A percentile compares a stretch with the other conserved stretches of the same genome.
Evolutionary conservation across 768 basidiomycete species (phyloP).

Genomic region (Pulveroboletus ravenelii): DNA sequence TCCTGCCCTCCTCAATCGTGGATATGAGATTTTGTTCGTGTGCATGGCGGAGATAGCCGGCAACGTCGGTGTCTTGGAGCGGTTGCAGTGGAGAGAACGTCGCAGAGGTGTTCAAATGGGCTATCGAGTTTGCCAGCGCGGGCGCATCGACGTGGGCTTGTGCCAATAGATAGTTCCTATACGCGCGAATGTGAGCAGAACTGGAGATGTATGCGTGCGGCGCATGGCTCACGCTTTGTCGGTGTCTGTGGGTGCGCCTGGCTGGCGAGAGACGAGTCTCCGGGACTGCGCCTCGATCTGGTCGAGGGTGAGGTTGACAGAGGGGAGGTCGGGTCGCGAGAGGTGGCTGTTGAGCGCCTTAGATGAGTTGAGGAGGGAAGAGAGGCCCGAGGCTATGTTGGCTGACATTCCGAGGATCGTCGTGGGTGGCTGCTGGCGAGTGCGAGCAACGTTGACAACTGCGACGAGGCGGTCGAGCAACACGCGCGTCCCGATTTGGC

Average conservation of each 20-base stretch:
- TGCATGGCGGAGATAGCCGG: constrained; percentile 90
- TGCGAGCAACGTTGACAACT: too few species aligned
- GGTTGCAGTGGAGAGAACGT: constrained; percentile 90
- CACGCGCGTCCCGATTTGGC: too few species aligned
- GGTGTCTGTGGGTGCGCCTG: constrained; percentile 55
- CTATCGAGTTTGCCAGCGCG: constrained; percentile 78
- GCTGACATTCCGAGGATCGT: constrained; percentile 1
- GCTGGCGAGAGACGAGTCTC: constrained; percentile 71
- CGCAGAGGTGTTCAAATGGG: constrained; percentile 71
- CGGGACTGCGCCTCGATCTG: constrained; percentile 94
- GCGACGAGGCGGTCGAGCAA: too few species aligned
- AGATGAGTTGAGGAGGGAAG: constrained; percentile 66
- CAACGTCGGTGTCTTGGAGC: constrained; percentile 89
- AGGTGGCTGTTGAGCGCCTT: constrained; percentile 74
- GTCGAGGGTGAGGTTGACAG: constrained; percentile 85
- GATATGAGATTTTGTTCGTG: constrained; percentile 94
- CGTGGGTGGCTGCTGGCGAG: too few species aligned
- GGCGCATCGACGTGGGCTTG: constrained; percentile 92
- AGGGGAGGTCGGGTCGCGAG: constrained; percentile 75
- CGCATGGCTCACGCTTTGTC: constrained; percentile 62
- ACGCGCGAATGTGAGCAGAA: constrained; percentile 1
- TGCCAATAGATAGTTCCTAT: constrained; percentile 86
- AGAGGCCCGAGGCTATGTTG: constrained; percentile 46
- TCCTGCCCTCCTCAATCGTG: constrained; percentile 85
- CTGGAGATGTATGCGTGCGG: constrained; percentile 5